A percentile compares a stretch with the other conserved stretches of the same genome.
phyloP scores from a whole-genome alignment of 257 asterid species.

The Forsythia viridissima region DNA sequence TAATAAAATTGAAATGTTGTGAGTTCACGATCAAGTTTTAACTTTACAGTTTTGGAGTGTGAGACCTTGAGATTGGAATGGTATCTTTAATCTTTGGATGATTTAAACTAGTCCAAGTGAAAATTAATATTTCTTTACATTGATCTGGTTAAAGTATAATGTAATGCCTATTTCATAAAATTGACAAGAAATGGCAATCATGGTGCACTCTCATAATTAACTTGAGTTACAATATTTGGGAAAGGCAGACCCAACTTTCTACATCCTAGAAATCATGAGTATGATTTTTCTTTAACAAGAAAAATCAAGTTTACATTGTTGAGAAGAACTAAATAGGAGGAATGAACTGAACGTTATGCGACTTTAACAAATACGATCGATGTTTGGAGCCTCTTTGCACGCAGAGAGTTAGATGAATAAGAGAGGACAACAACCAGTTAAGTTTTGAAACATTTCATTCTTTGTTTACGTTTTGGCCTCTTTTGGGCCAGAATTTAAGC shows the following conservation, averaged over 20 bases:
- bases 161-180: background rate
- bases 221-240: background rate
- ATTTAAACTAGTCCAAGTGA: background rate
- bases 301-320: background rate
- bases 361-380: slow-evolving; percentile 1
- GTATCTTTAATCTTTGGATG: background rate
- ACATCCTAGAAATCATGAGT: background rate
- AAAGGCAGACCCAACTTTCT: background rate
- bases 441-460: background rate
- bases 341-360: background rate
- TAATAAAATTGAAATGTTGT: background rate
- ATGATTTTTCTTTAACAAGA: background rate
- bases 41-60: background rate
- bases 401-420: background rate
- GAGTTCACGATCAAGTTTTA: background rate
- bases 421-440: background rate
- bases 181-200: background rate
- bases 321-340: background rate
- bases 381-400: background rate
- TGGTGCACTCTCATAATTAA: background rate
- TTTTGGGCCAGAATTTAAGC: background rate
- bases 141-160: background rate
- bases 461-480: background rate
- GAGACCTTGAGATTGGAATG: background rate
- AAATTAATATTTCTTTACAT: background rate